Evolutionary conservation across 2,329 filamentous ascomycete genomes (phyloP), one percentile per base, ranked within the genome.

Genomic region (Immersiporthe knoxdaviesiana): DNA sequence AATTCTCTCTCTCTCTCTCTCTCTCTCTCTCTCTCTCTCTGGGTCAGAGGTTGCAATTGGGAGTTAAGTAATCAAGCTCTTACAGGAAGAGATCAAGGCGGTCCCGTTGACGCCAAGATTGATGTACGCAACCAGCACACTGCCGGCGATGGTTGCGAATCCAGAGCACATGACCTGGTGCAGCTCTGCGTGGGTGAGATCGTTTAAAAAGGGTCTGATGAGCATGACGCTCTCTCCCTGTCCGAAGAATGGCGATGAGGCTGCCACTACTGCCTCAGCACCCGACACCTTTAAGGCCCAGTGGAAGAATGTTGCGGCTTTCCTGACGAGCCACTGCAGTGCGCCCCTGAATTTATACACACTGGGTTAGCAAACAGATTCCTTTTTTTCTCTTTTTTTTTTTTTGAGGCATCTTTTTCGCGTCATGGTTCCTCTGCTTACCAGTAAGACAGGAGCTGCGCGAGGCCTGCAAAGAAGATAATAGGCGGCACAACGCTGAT

Each of bases 221-320:
- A 97, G 83, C 92, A 97, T 97, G 70, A 93, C 93, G 32, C 92
- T 96, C 84, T 97, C 94, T 76, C 94, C 94, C 82, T 97, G 94
- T 11, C 94, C 94, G 76, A 97, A 96, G 81, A 97, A 97, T 11
- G 94, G 94, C 0, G 94, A 97, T 12, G 94, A 94, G 44, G 94
- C 92, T 44, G 94, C 94, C 69, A 97, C 94, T 63, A 97, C 92
- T n/a, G 94, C 93, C 80, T 97, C 94, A 60, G 93, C 93, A 71
- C 94, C 94, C 5, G 93, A 97, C 7, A 97, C 93, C 65, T 88
- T 87, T 80, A 97, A 90, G 59, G 85, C 87, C 91, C 93, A 97
- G 87, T 95, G 97, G 86, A 97, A 97, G 81, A 97, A 94, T 65
- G 88, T 86, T 70, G 94, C 93, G 75, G 96, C 92, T 80, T 97